Evolutionary conservation across 2,329 filamentous ascomycete genomes (phyloP), one percentile per base, ranked within the genome.

Genomic region (Xylaria hypoxylon): DNA sequence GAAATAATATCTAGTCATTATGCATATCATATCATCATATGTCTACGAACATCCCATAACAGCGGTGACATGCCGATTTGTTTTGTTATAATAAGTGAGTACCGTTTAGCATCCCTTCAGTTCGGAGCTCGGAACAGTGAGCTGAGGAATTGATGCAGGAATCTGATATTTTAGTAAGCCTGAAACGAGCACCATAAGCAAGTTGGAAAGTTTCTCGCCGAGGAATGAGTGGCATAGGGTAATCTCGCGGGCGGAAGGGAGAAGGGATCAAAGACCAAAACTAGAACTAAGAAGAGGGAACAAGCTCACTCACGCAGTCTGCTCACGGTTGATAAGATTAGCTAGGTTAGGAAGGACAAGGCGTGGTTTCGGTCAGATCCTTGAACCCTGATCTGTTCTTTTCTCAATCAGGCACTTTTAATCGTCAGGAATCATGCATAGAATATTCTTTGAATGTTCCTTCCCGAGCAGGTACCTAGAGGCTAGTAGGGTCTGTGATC

Each of bases 391-490:
- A 59, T 40, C 19, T 40, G 50, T 31, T n/a, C 22, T 26, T 42
- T 40, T 45, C 56, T 58, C 33, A 51, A 57, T 56, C 38, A 52
- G 57, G 57, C 45, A 53, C 57, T 45, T 51, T 57, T 61, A 53
- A 53, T 55, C 57, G 61, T 64, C 6, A 61, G 45, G 62, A 62
- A 55, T 56, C 61, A 69, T 69, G 67, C 67, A 69, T 3, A 60
- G 68, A 69, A 68, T 28, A 33, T 68, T 68, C 68, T 60, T 33
- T 52, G 67, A 59, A 64, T 42, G 64, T 51, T 57, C 42, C 50
- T 57, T 42, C 47, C 64, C 58, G 62, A 59, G 40, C 53, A 26
- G 62, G 44, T 38, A 62, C n/a, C n/a, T n/a, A n/a, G n/a, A n/a
- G n/a, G n/a, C n/a, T n/a, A 10, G 31, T 33, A 33, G 58, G 52